Percentiles rank a stretch among this genome's conserved stretches.
Conservation (phyloP, 1,284 basidiomycete species). For the Inonotus hispidus region DNA sequence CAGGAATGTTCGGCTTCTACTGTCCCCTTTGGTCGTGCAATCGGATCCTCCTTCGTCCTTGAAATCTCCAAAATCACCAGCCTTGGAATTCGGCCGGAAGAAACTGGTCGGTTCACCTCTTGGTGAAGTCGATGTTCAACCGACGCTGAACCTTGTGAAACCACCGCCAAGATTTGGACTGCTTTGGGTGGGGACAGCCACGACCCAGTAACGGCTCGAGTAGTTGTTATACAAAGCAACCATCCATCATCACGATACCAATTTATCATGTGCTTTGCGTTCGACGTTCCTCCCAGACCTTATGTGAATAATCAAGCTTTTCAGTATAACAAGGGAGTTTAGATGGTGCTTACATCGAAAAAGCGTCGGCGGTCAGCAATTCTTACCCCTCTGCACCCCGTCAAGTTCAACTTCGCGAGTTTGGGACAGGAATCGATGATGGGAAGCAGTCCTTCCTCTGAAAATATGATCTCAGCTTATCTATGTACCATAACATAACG, state of each 20-base stretch:
- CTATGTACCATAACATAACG: neutral
- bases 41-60: slow-evolving; percentile 21
- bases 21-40: slow-evolving; percentile 32
- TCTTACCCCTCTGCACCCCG: slow-evolving; percentile 57
- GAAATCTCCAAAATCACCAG: slow-evolving; percentile 12
- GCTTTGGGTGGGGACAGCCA: slow-evolving; percentile 32
- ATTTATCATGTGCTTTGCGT: neutral
- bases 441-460: slow-evolving; percentile 49
- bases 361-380: slow-evolving; percentile 57
- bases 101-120: slow-evolving; percentile 22
- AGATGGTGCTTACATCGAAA: slow-evolving; percentile 46
- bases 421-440: slow-evolving; percentile 53
- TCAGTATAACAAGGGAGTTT: neutral
- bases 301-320: neutral
- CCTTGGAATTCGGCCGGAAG: slow-evolving; percentile 9
- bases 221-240: neutral
- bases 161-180: slow-evolving; percentile 41
- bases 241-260: neutral
- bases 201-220: slow-evolving; percentile 23
- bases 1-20: slow-evolving; percentile 30
- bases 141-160: slow-evolving; percentile 37
- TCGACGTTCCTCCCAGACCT: slow-evolving; percentile 16
- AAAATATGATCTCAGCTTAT: neutral
- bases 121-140: slow-evolving; percentile 31
- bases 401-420: slow-evolving; percentile 52